phyloP scores from a whole-genome alignment of 805 yeast genomes.

The Candida golubevii region DNA sequence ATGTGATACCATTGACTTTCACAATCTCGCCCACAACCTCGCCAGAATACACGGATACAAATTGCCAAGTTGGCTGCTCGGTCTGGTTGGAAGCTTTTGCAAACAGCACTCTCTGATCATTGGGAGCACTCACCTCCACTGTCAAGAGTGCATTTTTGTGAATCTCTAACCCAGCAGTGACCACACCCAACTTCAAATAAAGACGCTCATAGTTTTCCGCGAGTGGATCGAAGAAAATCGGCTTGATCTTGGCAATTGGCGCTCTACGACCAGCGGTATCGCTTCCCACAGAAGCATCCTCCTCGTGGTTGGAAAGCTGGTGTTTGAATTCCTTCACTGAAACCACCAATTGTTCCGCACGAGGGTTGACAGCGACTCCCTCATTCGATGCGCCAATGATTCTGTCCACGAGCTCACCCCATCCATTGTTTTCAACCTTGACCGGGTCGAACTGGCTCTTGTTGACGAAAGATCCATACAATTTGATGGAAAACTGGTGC shows the following conservation, averaged over 20 bases:
- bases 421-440: conserved; percentile 53
- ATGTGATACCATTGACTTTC: conserved; percentile 51
- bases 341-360: conserved; percentile 67
- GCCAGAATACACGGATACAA: conserved; percentile 65
- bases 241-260: conserved; percentile 62
- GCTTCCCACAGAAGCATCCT: background rate
- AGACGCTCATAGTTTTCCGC: conserved; percentile 57
- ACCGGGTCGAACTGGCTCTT: conserved; percentile 28
- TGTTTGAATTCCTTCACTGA: conserved; percentile 71
- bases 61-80: conserved; percentile 55
- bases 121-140: conserved; percentile 50
- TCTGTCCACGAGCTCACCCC: conserved; percentile 84
- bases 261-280: conserved; percentile 29
- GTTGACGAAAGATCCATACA: conserved; percentile 65
- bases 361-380: conserved; percentile 77
- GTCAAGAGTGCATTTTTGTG: conserved; percentile 44
- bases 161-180: conserved; percentile 27
- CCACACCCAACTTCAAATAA: conserved; percentile 55
- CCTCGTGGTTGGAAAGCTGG: conserved; percentile 22
- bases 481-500: conserved; percentile 64
- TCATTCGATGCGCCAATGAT: conserved; percentile 69
- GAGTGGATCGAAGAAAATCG: conserved; percentile 60
- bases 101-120: conserved; percentile 47
- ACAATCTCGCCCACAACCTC: conserved; percentile 73
- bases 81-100: conserved; percentile 66